Conservation (phyloP, 768 basidiomycete species). For the Rhodotorula kratochvilovae region DNA sequence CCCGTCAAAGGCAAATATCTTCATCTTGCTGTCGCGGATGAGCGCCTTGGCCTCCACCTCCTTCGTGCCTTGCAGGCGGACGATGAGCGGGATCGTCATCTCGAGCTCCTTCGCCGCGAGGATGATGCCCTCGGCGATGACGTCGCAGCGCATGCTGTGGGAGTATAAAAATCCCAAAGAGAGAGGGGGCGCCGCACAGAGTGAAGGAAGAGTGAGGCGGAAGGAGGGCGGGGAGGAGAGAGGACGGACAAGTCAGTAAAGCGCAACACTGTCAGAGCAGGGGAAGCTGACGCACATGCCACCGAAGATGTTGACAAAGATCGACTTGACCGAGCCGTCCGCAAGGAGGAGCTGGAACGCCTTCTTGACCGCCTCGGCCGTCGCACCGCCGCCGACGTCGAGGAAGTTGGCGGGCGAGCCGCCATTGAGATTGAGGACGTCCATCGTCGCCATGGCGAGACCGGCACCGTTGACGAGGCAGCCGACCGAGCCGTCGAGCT, state of each 20-base stretch:
- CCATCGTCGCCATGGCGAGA: constrained; percentile 99
- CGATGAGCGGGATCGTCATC: constrained; percentile 79
- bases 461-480: constrained; percentile 98
- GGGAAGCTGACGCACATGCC: constrained; percentile 56
- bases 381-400: constrained; percentile 95
- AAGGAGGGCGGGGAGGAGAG: no score
- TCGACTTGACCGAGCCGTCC: constrained; percentile 91
- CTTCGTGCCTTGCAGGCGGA: constrained; percentile 94
- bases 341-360: constrained; percentile 90
- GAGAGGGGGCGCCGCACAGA: neutral
- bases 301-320: constrained; percentile 97
- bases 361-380: constrained; percentile 99
- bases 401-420: constrained; percentile 98
- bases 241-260: no score
- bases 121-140: constrained; percentile 97
- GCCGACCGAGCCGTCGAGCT: constrained; percentile 93
- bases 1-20: constrained; percentile 87
- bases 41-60: constrained; percentile 87
- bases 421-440: constrained; percentile 91
- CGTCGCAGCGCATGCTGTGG: constrained; percentile 99
- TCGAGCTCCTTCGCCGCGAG: constrained; percentile 89
- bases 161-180: neutral
- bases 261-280: no score
- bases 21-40: constrained; percentile 29
- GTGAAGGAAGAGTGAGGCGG: neutral